phyloP scores from a whole-genome alignment of 768 basidiomycete species.

The Tulasnella sp. region DNA sequence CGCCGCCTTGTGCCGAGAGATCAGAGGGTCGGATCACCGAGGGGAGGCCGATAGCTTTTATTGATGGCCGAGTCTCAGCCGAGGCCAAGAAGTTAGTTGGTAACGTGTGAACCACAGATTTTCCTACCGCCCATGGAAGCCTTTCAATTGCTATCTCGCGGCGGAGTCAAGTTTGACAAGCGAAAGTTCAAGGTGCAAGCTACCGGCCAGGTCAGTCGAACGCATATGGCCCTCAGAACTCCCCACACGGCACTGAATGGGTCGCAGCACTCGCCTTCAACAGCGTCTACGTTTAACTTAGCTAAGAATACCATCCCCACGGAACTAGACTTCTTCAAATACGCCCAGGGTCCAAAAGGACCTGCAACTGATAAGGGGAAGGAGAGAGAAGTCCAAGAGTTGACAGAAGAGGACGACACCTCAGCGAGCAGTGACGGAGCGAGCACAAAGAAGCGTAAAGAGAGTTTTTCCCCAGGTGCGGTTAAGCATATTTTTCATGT shows the following conservation, averaged over 20 bases:
- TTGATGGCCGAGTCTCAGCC: too few species aligned
- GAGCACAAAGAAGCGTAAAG: constrained; percentile 5
- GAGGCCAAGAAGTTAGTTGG: too few species aligned
- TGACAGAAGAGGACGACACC: neutral
- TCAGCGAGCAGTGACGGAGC: constrained; percentile 16
- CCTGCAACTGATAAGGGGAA: constrained; percentile 17
- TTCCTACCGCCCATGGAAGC: constrained; percentile 54
- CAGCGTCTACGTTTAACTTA: constrained; percentile 12
- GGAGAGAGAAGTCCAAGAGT: constrained; percentile 27
- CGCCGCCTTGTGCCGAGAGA: too few species aligned
- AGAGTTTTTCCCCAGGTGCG: constrained; percentile 27
- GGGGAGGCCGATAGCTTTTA: too few species aligned
- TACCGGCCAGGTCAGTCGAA: constrained; percentile 42
- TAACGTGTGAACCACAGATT: too few species aligned
- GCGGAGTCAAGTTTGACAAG: constrained; percentile 76
- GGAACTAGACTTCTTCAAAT: constrained; percentile 89
- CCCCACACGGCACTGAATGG: too few species aligned
- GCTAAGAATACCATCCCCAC: constrained; percentile 39
- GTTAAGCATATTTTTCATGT: too few species aligned
- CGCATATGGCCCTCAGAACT: neutral
- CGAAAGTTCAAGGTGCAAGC: constrained; percentile 57
- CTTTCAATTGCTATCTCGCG: constrained; percentile 81
- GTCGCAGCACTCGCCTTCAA: neutral
- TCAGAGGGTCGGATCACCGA: too few species aligned
- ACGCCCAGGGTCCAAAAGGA: constrained; percentile 48